Evolutionary conservation across 192 early-diverging fungal genomes (phyloP).

Genomic region (Borealophlyctis nickersoniae): DNA sequence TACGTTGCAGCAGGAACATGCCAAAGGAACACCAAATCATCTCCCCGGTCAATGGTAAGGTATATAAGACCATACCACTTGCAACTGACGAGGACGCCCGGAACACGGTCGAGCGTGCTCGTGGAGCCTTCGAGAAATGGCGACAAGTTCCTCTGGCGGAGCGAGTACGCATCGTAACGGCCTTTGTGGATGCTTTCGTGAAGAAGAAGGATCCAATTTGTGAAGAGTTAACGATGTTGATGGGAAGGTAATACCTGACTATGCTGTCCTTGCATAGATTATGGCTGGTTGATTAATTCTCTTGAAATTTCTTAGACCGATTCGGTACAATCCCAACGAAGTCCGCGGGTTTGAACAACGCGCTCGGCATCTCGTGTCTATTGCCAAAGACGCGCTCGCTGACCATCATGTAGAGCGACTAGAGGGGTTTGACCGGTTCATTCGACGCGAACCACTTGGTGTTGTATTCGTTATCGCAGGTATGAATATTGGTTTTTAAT

Average conservation of each 20-base stretch:
- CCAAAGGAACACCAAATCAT: constrained; percentile 26
- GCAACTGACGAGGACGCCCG: constrained; percentile 11
- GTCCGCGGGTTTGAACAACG: constrained; percentile 69
- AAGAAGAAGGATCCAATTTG: constrained; percentile 54
- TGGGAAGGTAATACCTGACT: constrained; percentile 71
- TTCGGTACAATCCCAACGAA: constrained; percentile 63
- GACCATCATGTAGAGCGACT: constrained; percentile 54
- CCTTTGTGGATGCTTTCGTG: constrained; percentile 56
- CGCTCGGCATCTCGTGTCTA: constrained; percentile 63
- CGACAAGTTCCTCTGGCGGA: constrained; percentile 46
- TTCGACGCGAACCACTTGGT: constrained; percentile 70
- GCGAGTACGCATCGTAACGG: constrained; percentile 48
- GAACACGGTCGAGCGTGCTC: constrained; percentile 38
- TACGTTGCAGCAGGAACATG: too few relatives aligned
- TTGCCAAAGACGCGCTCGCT: constrained; percentile 60
- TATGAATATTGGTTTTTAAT: too few relatives aligned
- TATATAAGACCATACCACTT: constrained; percentile 19
- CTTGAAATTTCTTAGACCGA: constrained; percentile 33
- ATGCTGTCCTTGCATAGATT: too few relatives aligned
- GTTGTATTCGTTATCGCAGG: constrained; percentile 59
- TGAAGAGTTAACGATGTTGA: constrained; percentile 56
- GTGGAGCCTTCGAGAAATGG: constrained; percentile 53
- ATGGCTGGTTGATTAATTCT: background rate
- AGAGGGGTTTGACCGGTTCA: constrained; percentile 59
- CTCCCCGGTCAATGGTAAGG: constrained; percentile 19